A percentile compares a stretch with the other conserved stretches of the same genome.
phyloP scores from a whole-genome alignment of 148 eudicot genomes.

The Fagopyrum esculentum region DNA sequence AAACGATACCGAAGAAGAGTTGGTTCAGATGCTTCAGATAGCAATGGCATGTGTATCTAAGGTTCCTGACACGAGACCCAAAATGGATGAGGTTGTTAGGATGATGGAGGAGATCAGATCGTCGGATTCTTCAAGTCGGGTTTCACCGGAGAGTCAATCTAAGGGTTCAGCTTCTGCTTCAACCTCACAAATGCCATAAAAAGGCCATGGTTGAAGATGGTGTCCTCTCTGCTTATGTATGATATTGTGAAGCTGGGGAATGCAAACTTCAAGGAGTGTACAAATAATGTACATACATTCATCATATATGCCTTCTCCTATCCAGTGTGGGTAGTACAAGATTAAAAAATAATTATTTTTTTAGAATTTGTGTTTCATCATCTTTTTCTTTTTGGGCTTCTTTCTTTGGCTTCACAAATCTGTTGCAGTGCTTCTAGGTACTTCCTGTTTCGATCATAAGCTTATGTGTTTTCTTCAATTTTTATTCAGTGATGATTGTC shows the following conservation, averaged over 20 bases:
- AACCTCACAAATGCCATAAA: conserved; percentile 17
- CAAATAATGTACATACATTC: conserved; percentile 7
- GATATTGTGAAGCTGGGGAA: conserved; percentile 2
- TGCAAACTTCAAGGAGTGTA: conserved; percentile 5
- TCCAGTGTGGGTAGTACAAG: conserved; percentile 6
- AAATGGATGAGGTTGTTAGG: conserved; percentile 62
- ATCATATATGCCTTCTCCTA: background rate
- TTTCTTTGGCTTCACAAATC: conserved; percentile 10
- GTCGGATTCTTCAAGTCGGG: conserved; percentile 41
- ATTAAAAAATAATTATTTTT: background rate
- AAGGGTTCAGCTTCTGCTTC: conserved; percentile 31
- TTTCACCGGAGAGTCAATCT: conserved; percentile 46
- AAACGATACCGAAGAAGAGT: conserved; percentile 77
- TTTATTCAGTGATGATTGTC: background rate
- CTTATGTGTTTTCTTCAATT: background rate
- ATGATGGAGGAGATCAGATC: conserved; percentile 70
- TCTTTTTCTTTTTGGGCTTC: background rate
- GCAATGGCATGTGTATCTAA: conserved; percentile 85
- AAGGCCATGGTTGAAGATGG: background rate
- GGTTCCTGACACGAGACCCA: conserved; percentile 74
- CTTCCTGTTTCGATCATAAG: conserved; percentile 3
- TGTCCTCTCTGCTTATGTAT: background rate
- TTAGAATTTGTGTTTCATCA: background rate
- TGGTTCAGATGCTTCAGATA: conserved; percentile 93
- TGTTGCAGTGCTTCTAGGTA: conserved; percentile 4